These are phyloP conservation scores for Puccinellia tenuiflora DNA, from an alignment of 176 grass and related monocot species.

Conservation along the genomic window DNA sequence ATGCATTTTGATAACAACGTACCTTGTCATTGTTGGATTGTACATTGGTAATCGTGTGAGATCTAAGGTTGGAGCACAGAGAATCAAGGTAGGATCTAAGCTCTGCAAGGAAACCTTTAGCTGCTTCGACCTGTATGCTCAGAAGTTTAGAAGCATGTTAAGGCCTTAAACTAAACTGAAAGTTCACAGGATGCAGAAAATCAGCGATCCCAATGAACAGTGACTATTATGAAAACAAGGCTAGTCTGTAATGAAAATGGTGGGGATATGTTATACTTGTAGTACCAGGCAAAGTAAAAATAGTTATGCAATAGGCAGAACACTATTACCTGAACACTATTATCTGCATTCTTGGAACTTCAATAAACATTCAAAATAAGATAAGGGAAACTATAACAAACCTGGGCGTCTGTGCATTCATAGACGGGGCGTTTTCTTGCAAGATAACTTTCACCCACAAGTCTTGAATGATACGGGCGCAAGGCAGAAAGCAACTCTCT, in stretches of 20 bases:
- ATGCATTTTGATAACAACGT: not conserved
- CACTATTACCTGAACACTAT: not conserved
- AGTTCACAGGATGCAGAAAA: not conserved
- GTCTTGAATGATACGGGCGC: conserved; percentile 85
- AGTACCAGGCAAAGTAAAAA: not conserved
- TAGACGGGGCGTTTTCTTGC: conserved; percentile 87
- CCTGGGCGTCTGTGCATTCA: conserved; percentile 93
- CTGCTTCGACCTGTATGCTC: conserved; percentile 78
- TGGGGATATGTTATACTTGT: not conserved
- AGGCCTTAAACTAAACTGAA: not conserved
- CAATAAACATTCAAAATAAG: not conserved
- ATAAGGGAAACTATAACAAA: not conserved
- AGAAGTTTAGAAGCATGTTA: conserved; percentile 8
- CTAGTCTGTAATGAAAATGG: not conserved
- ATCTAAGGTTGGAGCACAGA: conserved; percentile 84
- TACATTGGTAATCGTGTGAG: conserved; percentile 98
- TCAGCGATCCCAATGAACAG: not conserved
- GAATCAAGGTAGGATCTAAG: conserved; percentile 94
- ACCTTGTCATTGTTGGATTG: conserved; percentile 99
- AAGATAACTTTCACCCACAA: conserved; percentile 96
- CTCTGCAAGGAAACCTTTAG: conserved; percentile 92
- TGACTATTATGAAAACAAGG: not conserved
- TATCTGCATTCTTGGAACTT: not conserved
- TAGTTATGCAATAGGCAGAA: not conserved
- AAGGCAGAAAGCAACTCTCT: conserved; percentile 76